Evolutionary conservation across 441 rosid species (phyloP).

Genomic region (Adansonia grandidieri): DNA sequence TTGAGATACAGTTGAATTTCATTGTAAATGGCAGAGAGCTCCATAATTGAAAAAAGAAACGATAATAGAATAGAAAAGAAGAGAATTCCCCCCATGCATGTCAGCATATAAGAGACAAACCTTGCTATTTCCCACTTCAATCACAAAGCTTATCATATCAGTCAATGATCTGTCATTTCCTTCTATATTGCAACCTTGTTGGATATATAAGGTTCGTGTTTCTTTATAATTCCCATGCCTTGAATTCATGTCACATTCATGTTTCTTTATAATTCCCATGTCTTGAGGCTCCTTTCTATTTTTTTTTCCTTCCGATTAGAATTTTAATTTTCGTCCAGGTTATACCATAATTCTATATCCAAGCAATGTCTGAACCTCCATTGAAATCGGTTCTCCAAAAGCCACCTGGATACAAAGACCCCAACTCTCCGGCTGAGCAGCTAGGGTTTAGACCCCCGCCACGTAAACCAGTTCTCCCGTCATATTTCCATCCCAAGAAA

Average conservation of each 20-base stretch:
- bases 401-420: conserved; percentile 16
- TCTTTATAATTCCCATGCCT: not conserved
- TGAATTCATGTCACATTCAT: not conserved
- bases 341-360: not conserved
- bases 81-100: no score
- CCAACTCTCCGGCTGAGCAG: conserved; percentile 30
- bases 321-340: no score
- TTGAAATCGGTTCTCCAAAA: not conserved
- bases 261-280: conserved; percentile 2
- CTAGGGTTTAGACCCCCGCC: conserved; percentile 31
- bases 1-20: not conserved
- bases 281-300: not conserved
- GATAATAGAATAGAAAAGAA: no score
- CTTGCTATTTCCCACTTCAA: no score
- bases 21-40: no score
- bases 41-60: no score
- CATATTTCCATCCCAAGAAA: conserved; percentile 48
- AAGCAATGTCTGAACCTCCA: not conserved
- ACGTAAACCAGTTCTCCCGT: conserved; percentile 46
- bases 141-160: not conserved
- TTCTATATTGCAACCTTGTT: no score
- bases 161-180: not conserved
- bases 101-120: no score
- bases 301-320: not conserved
- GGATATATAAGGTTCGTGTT: conserved; percentile 10